Base-by-base conservation (phyloP, 148 eudicot genomes). In the Silene uniflora region DNA sequence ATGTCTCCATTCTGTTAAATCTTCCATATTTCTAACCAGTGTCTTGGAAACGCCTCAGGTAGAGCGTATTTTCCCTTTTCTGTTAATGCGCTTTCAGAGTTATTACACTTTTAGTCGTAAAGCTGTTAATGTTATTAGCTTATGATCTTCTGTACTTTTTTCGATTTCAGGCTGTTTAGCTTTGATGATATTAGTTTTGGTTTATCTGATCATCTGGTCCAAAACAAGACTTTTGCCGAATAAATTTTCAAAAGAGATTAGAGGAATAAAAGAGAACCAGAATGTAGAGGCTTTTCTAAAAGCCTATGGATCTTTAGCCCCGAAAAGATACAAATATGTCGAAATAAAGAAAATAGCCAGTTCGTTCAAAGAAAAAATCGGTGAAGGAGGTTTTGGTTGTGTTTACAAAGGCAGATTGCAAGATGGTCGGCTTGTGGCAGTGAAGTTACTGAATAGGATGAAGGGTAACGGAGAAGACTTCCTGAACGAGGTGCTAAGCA, bases 331-430 rank as follows among this genome's bases (percentile, higher is more conserved):
- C 73, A 77, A 32, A 52, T 85, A 88, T 62, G 10, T 55, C 5
- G 93, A 88, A 58, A 88, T 93, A 56, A 89, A 83, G 83, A 79
- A 72, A 69, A 91, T 92, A 56, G 90, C 96, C 0, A 80, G 83
- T 35, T 82, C 82, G 62, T 92, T 92, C 44, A 74, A 85, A 62
- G 79, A 81, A 69, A 91, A 85, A 82, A 87, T 90, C 6, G 98
- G 98, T 10, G 93, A 89, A 63, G 98, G 98, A 67, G 98, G 98
- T 52, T 90, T 79, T 72, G 98, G 98, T 10, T 62, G 72, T 1
- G 98, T 93, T 39, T 93, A 89, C 79, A 84, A 89, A 59, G 93
- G 97, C 67, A 65, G 64, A 69, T 84, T 86, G 17, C 73, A 61
- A 0, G 93, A 92, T 75, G 89, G 93, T 3, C 88, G 90, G 8